Evolutionary conservation across 805 yeast genomes (phyloP).

Genomic region (Scheffersomyces spartinae): DNA sequence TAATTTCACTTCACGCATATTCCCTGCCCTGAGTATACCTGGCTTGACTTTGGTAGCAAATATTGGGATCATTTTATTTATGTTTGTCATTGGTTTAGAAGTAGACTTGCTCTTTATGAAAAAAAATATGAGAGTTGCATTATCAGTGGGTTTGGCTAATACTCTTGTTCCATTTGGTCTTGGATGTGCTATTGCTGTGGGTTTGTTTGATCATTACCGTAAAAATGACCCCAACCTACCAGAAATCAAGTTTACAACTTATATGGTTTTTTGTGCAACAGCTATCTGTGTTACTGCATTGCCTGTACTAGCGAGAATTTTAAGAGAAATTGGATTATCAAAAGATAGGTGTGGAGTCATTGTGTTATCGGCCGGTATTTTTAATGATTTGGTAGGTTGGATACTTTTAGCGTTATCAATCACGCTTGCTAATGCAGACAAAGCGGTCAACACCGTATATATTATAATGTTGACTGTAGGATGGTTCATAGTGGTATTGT

Average conservation of each 20-base stretch:
- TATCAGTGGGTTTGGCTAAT: constrained; percentile 57
- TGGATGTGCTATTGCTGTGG: constrained; percentile 63
- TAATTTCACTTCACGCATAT: constrained; percentile 49
- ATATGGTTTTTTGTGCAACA: constrained; percentile 70
- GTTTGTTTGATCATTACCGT: constrained; percentile 48
- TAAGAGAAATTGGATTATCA: constrained; percentile 60
- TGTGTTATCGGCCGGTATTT: constrained; percentile 76
- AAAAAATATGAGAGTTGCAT: constrained; percentile 48
- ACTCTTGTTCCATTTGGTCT: constrained; percentile 74
- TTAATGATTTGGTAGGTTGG: constrained; percentile 77
- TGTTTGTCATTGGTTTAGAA: constrained; percentile 71
- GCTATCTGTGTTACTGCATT: constrained; percentile 81
- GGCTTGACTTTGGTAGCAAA: constrained; percentile 61
- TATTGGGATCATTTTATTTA: constrained; percentile 60
- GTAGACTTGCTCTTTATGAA: constrained; percentile 59
- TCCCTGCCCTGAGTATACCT: constrained; percentile 52
- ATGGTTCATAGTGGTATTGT: constrained; percentile 53
- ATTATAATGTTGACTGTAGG: constrained; percentile 55
- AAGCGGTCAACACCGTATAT: constrained; percentile 59
- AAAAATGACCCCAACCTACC: constrained; percentile 13
- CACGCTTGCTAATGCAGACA: constrained; percentile 62
- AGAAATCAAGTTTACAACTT: constrained; percentile 52
- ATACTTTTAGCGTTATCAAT: constrained; percentile 63
- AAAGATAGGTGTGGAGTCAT: constrained; percentile 55
- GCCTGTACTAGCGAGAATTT: constrained; percentile 71